Conservation (phyloP, 2,329 filamentous ascomycete genomes). For the Cladophialophora exuberans region DNA sequence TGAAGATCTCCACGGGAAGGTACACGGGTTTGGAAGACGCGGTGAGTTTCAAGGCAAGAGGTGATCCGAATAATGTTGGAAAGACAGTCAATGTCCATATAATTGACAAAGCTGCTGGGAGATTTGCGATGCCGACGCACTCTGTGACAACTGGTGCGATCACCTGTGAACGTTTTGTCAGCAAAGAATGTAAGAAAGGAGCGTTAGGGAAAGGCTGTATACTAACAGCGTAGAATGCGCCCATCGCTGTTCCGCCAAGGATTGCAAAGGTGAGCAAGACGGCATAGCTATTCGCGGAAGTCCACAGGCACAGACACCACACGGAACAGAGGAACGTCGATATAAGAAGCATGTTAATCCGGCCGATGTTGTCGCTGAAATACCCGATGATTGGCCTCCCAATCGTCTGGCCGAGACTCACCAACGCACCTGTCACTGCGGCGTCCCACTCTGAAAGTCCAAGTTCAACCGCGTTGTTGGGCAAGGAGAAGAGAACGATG, state of each 20-base stretch:
- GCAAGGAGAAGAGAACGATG: conserved; percentile 48
- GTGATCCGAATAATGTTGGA: neutral
- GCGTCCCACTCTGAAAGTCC: conserved; percentile 44
- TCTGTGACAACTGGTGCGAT: neutral
- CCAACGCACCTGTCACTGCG: conserved; percentile 43
- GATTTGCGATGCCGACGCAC: neutral
- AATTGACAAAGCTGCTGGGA: neutral
- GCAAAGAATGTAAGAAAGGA: too few species aligned
- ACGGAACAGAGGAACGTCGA: conserved; percentile 45
- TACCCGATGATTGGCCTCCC: conserved; percentile 51
- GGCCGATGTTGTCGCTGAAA: conserved; percentile 47
- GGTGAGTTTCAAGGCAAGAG: neutral
- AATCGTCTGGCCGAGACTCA: conserved; percentile 52
- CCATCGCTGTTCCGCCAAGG: conserved; percentile 47
- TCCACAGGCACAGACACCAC: conserved; percentile 49
- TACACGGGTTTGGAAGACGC: neutral
- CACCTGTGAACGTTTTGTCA: neutral
- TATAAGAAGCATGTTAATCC: conserved; percentile 45
- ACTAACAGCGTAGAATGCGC: conserved; percentile 48
- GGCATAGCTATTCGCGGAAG: conserved; percentile 46
- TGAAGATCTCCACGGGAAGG: neutral
- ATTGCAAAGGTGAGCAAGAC: conserved; percentile 49
- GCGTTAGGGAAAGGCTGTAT: neutral
- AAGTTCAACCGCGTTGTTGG: conserved; percentile 49
- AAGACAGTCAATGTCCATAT: neutral